Conservation (phyloP, 208 protist species). For the Trypanosoma conorhini region DNA sequence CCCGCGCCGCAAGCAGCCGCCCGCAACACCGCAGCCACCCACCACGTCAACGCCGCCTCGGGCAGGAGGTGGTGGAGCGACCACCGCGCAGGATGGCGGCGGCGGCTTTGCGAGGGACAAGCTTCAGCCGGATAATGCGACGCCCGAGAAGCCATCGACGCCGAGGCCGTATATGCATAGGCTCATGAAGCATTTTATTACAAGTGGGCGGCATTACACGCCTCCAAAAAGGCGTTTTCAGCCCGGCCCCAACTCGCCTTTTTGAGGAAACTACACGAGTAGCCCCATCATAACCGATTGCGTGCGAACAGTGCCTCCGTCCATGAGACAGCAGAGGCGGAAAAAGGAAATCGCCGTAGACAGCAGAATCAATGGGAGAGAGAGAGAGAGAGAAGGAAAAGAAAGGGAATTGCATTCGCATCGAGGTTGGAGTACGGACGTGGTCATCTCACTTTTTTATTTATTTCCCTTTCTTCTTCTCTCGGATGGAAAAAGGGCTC, state of each 20-base stretch:
- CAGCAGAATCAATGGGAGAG: not conserved
- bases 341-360: not conserved
- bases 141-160: not conserved
- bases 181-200: constrained; percentile 51
- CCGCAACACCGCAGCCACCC: not conserved
- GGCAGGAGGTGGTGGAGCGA: not conserved
- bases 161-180: constrained; percentile 55
- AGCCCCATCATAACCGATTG: not conserved
- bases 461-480: not conserved
- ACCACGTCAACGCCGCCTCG: not conserved
- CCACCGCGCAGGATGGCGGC: not conserved
- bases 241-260: constrained; percentile 23
- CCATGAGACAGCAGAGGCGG: not conserved
- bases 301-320: too few species aligned
- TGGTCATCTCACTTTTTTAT: not conserved
- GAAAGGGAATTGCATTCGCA: not conserved
- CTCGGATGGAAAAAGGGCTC: not conserved
- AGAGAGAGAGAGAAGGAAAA: not conserved
- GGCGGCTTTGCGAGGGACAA: not conserved
- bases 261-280: constrained; percentile 2
- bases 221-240: constrained; percentile 27
- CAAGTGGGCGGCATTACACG: constrained; percentile 44
- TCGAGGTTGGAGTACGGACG: not conserved
- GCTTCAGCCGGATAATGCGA: not conserved
- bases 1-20: constrained; percentile 31